phyloP scores from a whole-genome alignment of 164 flowering plant genomes.

The Aristolochia fimbriata region DNA sequence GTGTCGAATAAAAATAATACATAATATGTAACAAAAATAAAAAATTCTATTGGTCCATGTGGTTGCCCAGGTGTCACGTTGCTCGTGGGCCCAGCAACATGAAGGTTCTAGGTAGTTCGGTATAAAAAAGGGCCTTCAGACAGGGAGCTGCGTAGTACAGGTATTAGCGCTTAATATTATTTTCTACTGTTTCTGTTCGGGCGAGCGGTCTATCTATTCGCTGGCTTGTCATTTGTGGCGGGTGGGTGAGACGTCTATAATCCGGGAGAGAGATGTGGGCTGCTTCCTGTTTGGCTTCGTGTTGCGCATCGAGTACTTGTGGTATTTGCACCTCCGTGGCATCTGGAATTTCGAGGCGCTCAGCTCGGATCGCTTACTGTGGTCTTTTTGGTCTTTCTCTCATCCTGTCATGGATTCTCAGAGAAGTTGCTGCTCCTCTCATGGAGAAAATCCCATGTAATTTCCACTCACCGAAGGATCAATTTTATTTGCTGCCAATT shows the following conservation, averaged over 20 bases:
- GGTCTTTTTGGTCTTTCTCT: constrained; percentile 11
- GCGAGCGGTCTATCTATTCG: no score
- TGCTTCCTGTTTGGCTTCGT: constrained; percentile 7
- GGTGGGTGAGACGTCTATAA: neutral
- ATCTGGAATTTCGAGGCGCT: constrained; percentile 4
- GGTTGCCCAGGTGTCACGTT: no score
- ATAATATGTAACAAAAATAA: no score
- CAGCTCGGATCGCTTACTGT: constrained; percentile 8
- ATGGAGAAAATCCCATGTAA: constrained; percentile 12
- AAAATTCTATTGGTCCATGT: no score
- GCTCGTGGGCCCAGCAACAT: no score
- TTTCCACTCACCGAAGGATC: neutral
- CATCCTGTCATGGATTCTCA: constrained; percentile 7
- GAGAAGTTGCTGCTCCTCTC: constrained; percentile 8
- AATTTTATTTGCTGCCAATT: constrained; percentile 9
- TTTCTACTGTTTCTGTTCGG: no score
- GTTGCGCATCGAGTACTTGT: constrained; percentile 7
- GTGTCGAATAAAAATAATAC: no score
- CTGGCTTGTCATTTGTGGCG: neutral
- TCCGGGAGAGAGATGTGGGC: constrained; percentile 2
- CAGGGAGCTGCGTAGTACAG: no score
- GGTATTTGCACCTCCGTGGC: constrained; percentile 9
- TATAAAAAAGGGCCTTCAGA: no score
- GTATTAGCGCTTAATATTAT: no score
- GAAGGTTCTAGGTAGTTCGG: no score